Percentiles rank a stretch among this genome's conserved stretches.
Evolutionary conservation across 2,329 filamentous ascomycete genomes (phyloP).

Genomic region (Alternaria triticimaculans): DNA sequence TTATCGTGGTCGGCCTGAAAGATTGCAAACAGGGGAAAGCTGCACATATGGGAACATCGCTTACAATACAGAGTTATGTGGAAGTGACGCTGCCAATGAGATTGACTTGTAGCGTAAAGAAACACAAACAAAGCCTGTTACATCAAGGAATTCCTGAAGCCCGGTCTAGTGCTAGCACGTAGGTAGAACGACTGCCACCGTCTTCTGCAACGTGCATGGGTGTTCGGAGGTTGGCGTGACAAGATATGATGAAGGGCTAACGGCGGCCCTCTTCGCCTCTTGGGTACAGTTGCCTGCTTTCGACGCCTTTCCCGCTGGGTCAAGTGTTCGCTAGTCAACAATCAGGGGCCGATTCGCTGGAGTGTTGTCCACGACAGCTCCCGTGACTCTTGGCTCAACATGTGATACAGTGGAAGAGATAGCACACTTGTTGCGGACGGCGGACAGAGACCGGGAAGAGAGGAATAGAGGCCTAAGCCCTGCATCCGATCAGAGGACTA

Average conservation of each 20-base stretch:
- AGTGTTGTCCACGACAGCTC: conserved; percentile 12
- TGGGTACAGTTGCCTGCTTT: conserved; percentile 39
- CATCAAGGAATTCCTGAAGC: conserved; percentile 3
- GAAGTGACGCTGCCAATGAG: conserved; percentile 29
- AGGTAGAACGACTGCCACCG: conserved; percentile 25
- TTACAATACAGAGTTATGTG: conserved; percentile 4
- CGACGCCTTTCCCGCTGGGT: conserved; percentile 29
- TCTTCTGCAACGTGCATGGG: conserved; percentile 28
- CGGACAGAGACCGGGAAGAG: conserved; percentile 5
- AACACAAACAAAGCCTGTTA: conserved; percentile 12
- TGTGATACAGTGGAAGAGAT: conserved; percentile 2
- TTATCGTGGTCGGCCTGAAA: conserved; percentile 16
- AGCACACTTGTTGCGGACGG: conserved; percentile 1
- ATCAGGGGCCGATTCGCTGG: conserved; percentile 28
- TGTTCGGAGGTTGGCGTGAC: conserved; percentile 14
- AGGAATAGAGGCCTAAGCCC: conserved; percentile 11
- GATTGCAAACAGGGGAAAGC: background rate
- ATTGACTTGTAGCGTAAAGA: conserved; percentile 8
- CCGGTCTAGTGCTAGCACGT: conserved; percentile 15
- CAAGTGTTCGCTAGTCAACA: conserved; percentile 8
- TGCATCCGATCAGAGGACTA: conserved; percentile 3
- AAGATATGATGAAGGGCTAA: conserved; percentile 9
- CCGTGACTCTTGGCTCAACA: conserved; percentile 23
- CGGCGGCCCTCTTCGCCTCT: conserved; percentile 1
- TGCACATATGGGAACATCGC: background rate